Evolutionary conservation across 805 yeast species (phyloP).

Genomic region (Suhomyces pyralidae): DNA sequence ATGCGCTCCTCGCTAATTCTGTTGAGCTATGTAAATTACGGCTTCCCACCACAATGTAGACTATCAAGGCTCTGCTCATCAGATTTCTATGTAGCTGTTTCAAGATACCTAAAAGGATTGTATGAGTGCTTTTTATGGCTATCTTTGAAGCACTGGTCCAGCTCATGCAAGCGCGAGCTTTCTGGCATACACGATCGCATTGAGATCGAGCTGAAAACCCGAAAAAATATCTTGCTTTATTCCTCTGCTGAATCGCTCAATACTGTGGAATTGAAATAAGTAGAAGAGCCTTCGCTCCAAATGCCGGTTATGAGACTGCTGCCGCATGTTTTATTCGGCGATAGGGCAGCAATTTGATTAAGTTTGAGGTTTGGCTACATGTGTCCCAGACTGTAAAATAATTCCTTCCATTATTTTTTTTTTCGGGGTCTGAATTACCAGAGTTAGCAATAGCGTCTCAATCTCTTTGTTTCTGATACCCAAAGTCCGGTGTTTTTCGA

Average conservation of each 20-base stretch:
- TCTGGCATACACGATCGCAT: neutral
- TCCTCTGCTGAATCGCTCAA: neutral
- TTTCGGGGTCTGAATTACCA: neutral
- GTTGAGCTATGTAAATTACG: neutral
- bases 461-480: neutral
- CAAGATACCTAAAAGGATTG: neutral
- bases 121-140: neutral
- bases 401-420: too few species aligned
- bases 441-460: neutral
- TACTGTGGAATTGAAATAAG: neutral
- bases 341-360: too few species aligned
- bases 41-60: neutral
- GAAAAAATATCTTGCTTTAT: too few species aligned
- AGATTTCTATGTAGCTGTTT: neutral
- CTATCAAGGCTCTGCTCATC: neutral
- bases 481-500: neutral
- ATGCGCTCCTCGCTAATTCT: neutral
- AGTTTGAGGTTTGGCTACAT: neutral
- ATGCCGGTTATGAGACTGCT: neutral
- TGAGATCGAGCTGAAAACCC: neutral
- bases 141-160: neutral
- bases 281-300: neutral
- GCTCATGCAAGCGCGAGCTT: neutral
- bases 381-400: neutral
- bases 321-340: too few species aligned